These are phyloP conservation scores for Endoconidiophora polonica DNA, from an alignment of 2,329 filamentous ascomycete genomes.

Conservation along the genomic window DNA sequence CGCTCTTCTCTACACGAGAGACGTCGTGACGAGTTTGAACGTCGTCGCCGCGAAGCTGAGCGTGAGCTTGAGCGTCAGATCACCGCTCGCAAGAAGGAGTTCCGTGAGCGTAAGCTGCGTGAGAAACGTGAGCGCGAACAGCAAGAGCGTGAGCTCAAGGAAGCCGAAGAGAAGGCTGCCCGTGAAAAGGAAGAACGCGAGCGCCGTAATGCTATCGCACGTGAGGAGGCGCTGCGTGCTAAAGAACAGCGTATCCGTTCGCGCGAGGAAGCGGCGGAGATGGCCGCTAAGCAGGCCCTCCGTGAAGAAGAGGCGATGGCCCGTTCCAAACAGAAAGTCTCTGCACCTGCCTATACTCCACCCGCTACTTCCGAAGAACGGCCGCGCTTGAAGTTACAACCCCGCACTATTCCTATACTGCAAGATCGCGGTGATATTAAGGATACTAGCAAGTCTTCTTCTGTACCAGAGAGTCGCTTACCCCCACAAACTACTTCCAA, in stretches of 20 bases:
- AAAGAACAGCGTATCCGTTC: slow-evolving; percentile 50
- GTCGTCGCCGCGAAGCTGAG: slow-evolving; percentile 78
- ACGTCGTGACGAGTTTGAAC: slow-evolving; percentile 90
- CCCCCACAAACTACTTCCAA: background rate
- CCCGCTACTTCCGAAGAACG: slow-evolving; percentile 13
- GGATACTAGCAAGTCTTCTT: slow-evolving; percentile 5
- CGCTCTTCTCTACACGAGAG: slow-evolving; percentile 67
- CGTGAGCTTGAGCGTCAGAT: slow-evolving; percentile 88
- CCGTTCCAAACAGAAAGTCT: slow-evolving; percentile 37
- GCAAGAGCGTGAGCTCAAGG: slow-evolving; percentile 56
- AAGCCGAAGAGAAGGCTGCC: slow-evolving; percentile 70
- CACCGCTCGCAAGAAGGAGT: slow-evolving; percentile 70
- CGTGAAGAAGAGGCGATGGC: slow-evolving; percentile 81
- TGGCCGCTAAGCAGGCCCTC: slow-evolving; percentile 53
- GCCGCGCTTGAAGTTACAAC: slow-evolving; percentile 16
- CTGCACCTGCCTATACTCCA: background rate
- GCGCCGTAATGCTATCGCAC: slow-evolving; percentile 62
- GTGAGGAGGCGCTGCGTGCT: slow-evolving; percentile 48
- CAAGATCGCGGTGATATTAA: background rate
- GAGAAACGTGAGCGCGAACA: slow-evolving; percentile 78
- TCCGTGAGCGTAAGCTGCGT: slow-evolving; percentile 63
- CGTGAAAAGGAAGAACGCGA: slow-evolving; percentile 77
- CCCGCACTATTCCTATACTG: slow-evolving; percentile 2
- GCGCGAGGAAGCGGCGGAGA: slow-evolving; percentile 50
- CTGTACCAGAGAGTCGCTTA: slow-evolving; percentile 15